A percentile compares a stretch with the other conserved stretches of the same genome.
Conservation (phyloP, 2,329 filamentous ascomycete genomes). For the Xylariaceae sp. region DNA sequence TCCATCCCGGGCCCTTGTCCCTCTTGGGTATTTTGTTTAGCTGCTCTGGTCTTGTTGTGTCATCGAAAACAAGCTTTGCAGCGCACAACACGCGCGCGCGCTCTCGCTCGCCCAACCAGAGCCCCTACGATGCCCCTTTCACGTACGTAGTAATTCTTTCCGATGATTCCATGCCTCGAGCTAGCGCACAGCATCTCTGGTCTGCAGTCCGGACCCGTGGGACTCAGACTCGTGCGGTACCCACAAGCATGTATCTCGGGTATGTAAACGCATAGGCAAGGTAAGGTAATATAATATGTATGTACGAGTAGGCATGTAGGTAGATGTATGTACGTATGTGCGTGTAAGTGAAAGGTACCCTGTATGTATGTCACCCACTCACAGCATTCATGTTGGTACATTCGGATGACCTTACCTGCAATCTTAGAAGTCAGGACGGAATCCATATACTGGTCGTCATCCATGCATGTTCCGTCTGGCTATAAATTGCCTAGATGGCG, state of each 20-base stretch:
- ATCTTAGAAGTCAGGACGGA: too few species aligned
- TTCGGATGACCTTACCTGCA: background rate
- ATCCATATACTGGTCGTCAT: background rate
- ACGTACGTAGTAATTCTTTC: background rate
- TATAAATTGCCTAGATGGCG: background rate
- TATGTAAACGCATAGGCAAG: background rate
- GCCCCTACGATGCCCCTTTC: too few species aligned
- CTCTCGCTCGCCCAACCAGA: background rate
- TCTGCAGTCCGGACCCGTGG: constrained; percentile 5
- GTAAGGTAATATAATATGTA: background rate
- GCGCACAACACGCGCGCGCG: background rate
- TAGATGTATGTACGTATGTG: background rate
- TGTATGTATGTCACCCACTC: background rate
- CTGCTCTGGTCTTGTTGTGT: background rate
- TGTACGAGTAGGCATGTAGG: background rate
- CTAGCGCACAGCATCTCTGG: constrained; percentile 16
- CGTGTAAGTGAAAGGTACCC: background rate
- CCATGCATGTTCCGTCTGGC: background rate
- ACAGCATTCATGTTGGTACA: background rate
- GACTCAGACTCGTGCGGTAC: constrained; percentile 8
- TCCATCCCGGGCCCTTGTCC: background rate
- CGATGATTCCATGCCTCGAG: constrained; percentile 6
- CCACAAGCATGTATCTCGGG: background rate
- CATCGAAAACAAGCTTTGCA: constrained; percentile 4
- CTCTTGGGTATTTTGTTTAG: too few species aligned